Evolutionary conservation across 2,329 filamentous ascomycete species (phyloP).

Genomic region (Diaporthe helianthi): DNA sequence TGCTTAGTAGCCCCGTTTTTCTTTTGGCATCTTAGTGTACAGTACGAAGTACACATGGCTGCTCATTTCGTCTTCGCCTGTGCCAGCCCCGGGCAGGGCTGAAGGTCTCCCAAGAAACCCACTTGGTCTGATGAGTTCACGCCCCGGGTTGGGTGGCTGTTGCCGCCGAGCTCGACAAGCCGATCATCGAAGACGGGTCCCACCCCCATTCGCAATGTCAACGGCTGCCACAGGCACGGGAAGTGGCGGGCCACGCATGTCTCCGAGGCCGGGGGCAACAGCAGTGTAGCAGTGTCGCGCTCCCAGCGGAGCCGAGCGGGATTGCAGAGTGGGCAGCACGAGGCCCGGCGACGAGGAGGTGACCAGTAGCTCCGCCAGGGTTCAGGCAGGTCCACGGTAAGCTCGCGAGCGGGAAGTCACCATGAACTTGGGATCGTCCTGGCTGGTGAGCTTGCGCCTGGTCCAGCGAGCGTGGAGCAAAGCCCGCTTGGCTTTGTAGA

Average conservation of each 20-base stretch:
- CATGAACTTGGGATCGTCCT: neutral
- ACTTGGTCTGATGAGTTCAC: slow-evolving; percentile 19
- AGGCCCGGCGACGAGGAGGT: slow-evolving; percentile 1
- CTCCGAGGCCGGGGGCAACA: neutral
- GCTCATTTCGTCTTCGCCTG: slow-evolving; percentile 21
- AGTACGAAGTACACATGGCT: neutral
- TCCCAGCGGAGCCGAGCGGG: neutral
- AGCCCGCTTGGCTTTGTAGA: slow-evolving; percentile 18
- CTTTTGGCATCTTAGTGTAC: slow-evolving; percentile 24
- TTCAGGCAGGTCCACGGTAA: neutral
- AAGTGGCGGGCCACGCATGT: neutral
- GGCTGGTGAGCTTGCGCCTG: slow-evolving; percentile 8
- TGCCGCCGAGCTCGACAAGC: neutral
- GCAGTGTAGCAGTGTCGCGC: slow-evolving; percentile 2
- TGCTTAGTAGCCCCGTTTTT: slow-evolving; percentile 18
- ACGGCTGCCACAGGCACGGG: slow-evolving; percentile 7
- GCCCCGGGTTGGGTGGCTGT: slow-evolving; percentile 1
- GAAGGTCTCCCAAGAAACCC: slow-evolving; percentile 3
- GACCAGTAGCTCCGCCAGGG: slow-evolving; percentile 10
- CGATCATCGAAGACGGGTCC: neutral
- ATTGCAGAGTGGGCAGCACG: neutral
- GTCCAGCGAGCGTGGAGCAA: slow-evolving; percentile 5
- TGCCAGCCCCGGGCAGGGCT: slow-evolving; percentile 14
- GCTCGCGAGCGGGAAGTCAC: slow-evolving; percentile 17
- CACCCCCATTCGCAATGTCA: neutral